Evolutionary conservation across 2,329 filamentous ascomycete genomes (phyloP).

Genomic region (Paraphoma chrysanthemicola): DNA sequence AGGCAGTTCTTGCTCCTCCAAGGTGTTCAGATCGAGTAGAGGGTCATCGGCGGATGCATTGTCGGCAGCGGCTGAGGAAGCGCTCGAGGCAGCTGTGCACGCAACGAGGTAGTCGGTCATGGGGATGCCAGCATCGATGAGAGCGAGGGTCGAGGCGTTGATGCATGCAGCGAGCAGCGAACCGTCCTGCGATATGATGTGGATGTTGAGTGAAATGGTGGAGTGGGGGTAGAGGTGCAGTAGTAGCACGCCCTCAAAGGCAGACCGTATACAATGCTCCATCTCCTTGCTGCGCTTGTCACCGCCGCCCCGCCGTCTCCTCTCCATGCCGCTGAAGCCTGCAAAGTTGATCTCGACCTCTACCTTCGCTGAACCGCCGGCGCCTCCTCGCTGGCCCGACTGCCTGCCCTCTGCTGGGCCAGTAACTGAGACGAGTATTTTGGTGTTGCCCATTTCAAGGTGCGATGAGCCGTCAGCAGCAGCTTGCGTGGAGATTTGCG

Average conservation of each 20-base stretch:
- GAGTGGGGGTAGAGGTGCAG: slow-evolving; percentile 89
- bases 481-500: slow-evolving; percentile 89
- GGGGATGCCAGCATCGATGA: slow-evolving; percentile 93
- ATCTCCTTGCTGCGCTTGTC: slow-evolving; percentile 80
- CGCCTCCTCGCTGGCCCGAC: slow-evolving; percentile 55
- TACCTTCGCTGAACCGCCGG: slow-evolving; percentile 67
- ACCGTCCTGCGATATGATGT: slow-evolving; percentile 89
- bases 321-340: slow-evolving; percentile 86
- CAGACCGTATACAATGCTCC: slow-evolving; percentile 77
- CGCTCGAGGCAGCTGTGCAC: slow-evolving; percentile 84
- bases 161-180: slow-evolving; percentile 87
- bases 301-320: slow-evolving; percentile 65
- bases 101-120: slow-evolving; percentile 92
- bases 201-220: slow-evolving; percentile 81
- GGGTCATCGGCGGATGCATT: slow-evolving; percentile 77
- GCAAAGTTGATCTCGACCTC: slow-evolving; percentile 84
- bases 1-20: slow-evolving; percentile 87
- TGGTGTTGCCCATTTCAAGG: slow-evolving; percentile 96
- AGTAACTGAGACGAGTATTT: slow-evolving; percentile 90
- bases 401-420: slow-evolving; percentile 78
- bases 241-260: slow-evolving; percentile 80
- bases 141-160: slow-evolving; percentile 88
- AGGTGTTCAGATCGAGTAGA: slow-evolving; percentile 77
- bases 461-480: slow-evolving; percentile 92
- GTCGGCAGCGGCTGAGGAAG: slow-evolving; percentile 55